Base-by-base conservation (phyloP, 192 early-diverging fungal genomes). In the Linnemannia hyalina region DNA sequence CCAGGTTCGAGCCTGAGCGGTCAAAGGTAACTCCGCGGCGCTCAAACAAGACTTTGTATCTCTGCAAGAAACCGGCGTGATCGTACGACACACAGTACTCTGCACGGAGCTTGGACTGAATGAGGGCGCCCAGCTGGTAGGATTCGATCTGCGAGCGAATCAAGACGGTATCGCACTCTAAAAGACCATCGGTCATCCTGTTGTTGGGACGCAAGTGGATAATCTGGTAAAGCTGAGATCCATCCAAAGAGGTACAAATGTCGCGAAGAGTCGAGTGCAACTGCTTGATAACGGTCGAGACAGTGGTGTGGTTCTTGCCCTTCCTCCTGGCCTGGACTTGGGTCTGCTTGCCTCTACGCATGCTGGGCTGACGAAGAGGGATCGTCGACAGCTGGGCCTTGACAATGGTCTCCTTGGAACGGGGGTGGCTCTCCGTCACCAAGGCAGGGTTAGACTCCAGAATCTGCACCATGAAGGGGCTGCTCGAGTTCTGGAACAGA, bases 151-250 rank as follows among this genome's bases (percentile, higher is more conserved):
- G 84, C 18, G 79, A 80, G 0, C 84, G 74, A 29, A 86, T 69
- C 38, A 81, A 29, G 29, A 86, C 84, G 8, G 84, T 79, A 38
- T 86, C 84, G 57, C 84, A 86, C 36, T 86, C 84, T 16, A 86
- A 55, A 16, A 86, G 71, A 11, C 79, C 84, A 32, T 86, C 75
- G 16, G 9, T 29, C 80, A 86, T 81, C 46, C 76, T 76, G 91
- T 92, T 92, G 77, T 96, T 94, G 40, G 97, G 93, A 26, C 94
- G 90, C 44, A 98, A 90, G 89, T 98, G 98, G 73, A 96, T 91
- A 6, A 99, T 89, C 52, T 95, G 90, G 93, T 97, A 99, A 15
- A 93, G 82, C 65, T 93, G 92, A 42, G 96, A 96, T 52, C 94
- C 92, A n/a, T 90, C 84, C 60, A 97, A 89, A 1, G 98, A 95